A percentile compares a stretch with the other conserved stretches of the same genome.
phyloP scores from a whole-genome alignment of 2,329 filamentous ascomycete genomes.

The Bipolaris victoriae region DNA sequence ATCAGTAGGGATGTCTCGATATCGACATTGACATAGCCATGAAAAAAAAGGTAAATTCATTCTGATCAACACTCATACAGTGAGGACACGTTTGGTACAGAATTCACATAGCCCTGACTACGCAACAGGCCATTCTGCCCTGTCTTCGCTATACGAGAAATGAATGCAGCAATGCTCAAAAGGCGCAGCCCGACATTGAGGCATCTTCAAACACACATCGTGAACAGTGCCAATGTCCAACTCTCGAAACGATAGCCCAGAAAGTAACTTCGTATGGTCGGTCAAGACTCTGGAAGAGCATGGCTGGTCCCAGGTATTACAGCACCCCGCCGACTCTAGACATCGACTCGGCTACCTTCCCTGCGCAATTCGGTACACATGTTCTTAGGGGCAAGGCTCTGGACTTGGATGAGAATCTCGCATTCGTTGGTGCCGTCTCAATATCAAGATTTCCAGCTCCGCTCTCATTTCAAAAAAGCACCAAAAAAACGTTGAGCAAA shows the following conservation, averaged over 20 bases:
- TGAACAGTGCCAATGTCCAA: background rate
- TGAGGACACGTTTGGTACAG: background rate
- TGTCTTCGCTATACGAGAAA: constrained; percentile 6
- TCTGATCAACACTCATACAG: background rate
- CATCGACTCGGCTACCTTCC: constrained; percentile 7
- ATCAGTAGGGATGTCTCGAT: constrained; percentile 12
- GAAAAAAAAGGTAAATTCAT: rapidly evolving
- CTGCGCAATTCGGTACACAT: constrained; percentile 1
- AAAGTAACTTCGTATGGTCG: background rate
- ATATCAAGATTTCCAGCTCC: background rate
- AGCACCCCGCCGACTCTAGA: background rate
- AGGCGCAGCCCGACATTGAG: constrained; percentile 17
- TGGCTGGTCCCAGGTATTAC: constrained; percentile 2
- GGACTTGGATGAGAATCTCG: background rate
- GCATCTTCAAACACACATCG: constrained; percentile 15
- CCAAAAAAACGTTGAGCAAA: no score
- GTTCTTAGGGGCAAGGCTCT: background rate
- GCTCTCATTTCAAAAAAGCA: no score
- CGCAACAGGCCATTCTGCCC: constrained; percentile 15
- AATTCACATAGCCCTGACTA: constrained; percentile 10
- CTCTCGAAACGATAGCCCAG: background rate
- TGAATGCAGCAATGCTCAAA: constrained; percentile 9
- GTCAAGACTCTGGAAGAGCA: background rate
- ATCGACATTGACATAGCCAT: background rate
- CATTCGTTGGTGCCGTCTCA: background rate